These are phyloP conservation scores for Peniophora sp. DNA, from an alignment of 1,284 basidiomycete species.

Conservation along the genomic window DNA sequence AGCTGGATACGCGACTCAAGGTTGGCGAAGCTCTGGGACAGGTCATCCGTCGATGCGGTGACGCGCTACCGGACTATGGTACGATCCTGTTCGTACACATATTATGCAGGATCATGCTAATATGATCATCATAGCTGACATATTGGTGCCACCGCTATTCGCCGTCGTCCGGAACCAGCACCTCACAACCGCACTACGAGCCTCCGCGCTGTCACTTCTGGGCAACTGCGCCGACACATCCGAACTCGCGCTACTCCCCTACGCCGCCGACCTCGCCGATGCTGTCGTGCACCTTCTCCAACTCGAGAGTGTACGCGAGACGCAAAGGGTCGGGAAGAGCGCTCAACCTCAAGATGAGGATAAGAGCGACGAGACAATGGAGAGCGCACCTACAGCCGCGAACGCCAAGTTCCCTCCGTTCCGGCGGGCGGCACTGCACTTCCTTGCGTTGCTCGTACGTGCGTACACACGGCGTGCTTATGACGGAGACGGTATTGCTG, in stretches of 20 bases:
- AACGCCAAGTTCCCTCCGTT: conserved; percentile 71
- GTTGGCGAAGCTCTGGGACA: conserved; percentile 85
- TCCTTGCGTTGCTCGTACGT: conserved; percentile 60
- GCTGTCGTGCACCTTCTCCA: conserved; percentile 77
- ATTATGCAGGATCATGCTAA: too few relatives aligned
- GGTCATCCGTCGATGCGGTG: conserved; percentile 71
- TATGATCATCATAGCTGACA: conserved; percentile 39
- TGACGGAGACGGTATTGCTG: conserved; percentile 23
- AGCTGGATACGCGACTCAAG: conserved; percentile 74
- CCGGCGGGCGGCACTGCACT: conserved; percentile 75
- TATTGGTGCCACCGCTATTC: conserved; percentile 67
- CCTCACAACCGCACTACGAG: conserved; percentile 67
- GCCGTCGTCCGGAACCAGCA: conserved; percentile 46
- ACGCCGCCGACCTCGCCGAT: conserved; percentile 51
- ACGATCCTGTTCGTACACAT: too few relatives aligned
- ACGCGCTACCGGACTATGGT: conserved; percentile 67
- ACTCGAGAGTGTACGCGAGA: conserved; percentile 48
- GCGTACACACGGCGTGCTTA: conserved; percentile 42
- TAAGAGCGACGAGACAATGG: conserved; percentile 30
- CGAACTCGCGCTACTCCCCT: conserved; percentile 54
- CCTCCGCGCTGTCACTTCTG: conserved; percentile 79
- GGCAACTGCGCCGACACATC: conserved; percentile 65
- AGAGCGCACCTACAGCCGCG: conserved; percentile 45
- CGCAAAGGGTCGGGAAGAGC: conserved; percentile 3
- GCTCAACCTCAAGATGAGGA: conserved; percentile 12